Evolutionary conservation across 306 rosid genomes (phyloP), one percentile per base, ranked within the genome.

Genomic region (Abrus pulchellus): DNA sequence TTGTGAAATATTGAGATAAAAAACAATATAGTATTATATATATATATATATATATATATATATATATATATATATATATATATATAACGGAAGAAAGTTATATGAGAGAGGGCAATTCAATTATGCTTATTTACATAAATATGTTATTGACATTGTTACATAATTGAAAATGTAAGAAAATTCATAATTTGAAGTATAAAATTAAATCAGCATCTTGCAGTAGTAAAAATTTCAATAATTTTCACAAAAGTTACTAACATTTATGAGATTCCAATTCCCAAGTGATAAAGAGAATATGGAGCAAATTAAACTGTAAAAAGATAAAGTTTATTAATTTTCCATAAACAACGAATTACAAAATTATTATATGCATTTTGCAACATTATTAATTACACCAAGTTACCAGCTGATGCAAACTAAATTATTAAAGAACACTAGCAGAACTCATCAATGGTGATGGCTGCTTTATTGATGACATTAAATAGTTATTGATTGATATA

Each of bases 381-480:
- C 2, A 60, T 30, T 12, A 60, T 60, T 32, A 4, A 12, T 74
- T 63, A 73, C n/a, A 49, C 30, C 44, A 70, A 72, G 38, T 28
- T 11, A 59, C 9, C 5, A 38, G 14, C 1, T 2, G 55, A 29
- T 36, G 32, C n/a, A 80, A 80, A 36, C 30, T 45, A 54, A 45
- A 81, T 14, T 62, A 41, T 44, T 2, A 50, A 36, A 75, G 3
- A 44, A 34, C 8, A 56, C 1, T 54, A 66, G 75, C 75, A 77
- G 56, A 54, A 54, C 10, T 67, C 75, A 54, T 67, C 45, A 63
- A 59, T 33, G 3, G 32, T 71, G 77, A 43, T 36, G 34, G 47
- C 78, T 80, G 66, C 79, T 61, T 71, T 60, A 49, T 80, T 80
- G 7, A 12, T 71, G 50, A 43, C 27, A 49, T 52, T 6, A 36